Conservation (phyloP, 2,329 filamentous ascomycete species). For the Apiospora arundinis region DNA sequence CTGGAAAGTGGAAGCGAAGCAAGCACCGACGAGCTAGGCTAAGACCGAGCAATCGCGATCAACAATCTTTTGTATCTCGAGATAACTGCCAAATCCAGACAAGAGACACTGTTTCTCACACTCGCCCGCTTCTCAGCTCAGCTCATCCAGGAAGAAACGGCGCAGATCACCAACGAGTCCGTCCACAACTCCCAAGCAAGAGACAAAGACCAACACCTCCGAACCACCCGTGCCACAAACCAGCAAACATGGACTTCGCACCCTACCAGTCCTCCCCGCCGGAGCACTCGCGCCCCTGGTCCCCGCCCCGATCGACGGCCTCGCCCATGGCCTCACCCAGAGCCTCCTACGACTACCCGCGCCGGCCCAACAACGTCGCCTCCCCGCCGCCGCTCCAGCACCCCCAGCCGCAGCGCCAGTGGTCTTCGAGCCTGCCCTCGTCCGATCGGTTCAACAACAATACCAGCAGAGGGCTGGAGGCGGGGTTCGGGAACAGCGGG, state of each 20-base stretch:
- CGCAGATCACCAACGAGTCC: background rate
- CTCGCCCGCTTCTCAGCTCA: background rate
- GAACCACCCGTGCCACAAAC: background rate
- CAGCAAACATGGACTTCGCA: constrained; percentile 80
- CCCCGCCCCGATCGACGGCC: constrained; percentile 58
- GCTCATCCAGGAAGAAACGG: background rate
- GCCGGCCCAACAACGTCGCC: constrained; percentile 53
- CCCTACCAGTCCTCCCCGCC: constrained; percentile 95
- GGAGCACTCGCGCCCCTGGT: constrained; percentile 81
- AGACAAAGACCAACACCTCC: background rate
- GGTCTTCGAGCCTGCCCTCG: constrained; percentile 45
- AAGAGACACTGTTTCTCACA: background rate
- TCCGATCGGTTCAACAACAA: constrained; percentile 21
- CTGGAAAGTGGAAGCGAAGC: background rate
- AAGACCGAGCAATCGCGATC: background rate
- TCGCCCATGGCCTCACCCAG: constrained; percentile 60
- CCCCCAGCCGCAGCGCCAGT: constrained; percentile 64
- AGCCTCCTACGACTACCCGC: constrained; percentile 62
- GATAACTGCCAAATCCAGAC: background rate
- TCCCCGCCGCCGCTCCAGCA: constrained; percentile 55
- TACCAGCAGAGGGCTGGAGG: constrained; percentile 44
- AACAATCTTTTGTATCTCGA: background rate
- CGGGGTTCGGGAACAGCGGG: constrained; percentile 29
- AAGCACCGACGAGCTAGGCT: background rate
- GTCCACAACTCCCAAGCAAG: background rate